phyloP scores from a whole-genome alignment of 352 stramenopile species.

The Phytophthora sp. region DNA sequence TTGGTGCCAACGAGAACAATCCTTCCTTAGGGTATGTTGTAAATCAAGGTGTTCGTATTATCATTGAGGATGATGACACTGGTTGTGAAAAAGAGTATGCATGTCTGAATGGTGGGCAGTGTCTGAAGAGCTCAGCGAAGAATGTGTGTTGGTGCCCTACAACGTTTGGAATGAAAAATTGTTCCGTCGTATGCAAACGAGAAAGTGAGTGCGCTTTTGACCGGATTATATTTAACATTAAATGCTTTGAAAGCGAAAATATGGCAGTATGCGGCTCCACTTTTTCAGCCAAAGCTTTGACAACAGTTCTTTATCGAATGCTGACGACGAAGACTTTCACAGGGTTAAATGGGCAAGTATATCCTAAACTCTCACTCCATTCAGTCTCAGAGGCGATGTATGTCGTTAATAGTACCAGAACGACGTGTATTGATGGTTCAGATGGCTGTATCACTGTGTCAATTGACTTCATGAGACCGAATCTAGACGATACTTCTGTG shows the following conservation, averaged over 20 bases:
- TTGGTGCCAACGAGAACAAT: slow-evolving; percentile 61
- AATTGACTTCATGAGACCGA: slow-evolving; percentile 49
- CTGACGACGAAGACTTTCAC: slow-evolving; percentile 46
- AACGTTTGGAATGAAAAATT: slow-evolving; percentile 69
- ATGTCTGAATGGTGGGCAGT: slow-evolving; percentile 56
- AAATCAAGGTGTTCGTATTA: slow-evolving; percentile 48
- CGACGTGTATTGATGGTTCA: slow-evolving; percentile 35
- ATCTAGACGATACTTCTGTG: slow-evolving; percentile 31
- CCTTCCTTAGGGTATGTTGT: slow-evolving; percentile 33
- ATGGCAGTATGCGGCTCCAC: slow-evolving; percentile 43
- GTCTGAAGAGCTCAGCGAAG: slow-evolving; percentile 27
- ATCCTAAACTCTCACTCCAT: slow-evolving; percentile 43
- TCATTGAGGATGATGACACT: slow-evolving; percentile 73
- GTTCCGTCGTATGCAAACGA: slow-evolving; percentile 44
- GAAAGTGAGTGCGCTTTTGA: slow-evolving; percentile 59
- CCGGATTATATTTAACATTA: slow-evolving; percentile 48
- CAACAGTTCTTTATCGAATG: slow-evolving; percentile 61
- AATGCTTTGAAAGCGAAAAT: slow-evolving; percentile 27
- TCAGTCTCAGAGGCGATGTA: slow-evolving; percentile 54
- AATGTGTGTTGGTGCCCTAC: slow-evolving; percentile 54
- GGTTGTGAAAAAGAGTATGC: slow-evolving; percentile 65
- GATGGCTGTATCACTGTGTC: slow-evolving; percentile 44
- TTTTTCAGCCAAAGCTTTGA: slow-evolving; percentile 51
- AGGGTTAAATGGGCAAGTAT: slow-evolving; percentile 43
- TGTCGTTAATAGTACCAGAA: slow-evolving; percentile 55